Conservation (phyloP, 768 basidiomycete genomes). For the Mycena rosella region DNA sequence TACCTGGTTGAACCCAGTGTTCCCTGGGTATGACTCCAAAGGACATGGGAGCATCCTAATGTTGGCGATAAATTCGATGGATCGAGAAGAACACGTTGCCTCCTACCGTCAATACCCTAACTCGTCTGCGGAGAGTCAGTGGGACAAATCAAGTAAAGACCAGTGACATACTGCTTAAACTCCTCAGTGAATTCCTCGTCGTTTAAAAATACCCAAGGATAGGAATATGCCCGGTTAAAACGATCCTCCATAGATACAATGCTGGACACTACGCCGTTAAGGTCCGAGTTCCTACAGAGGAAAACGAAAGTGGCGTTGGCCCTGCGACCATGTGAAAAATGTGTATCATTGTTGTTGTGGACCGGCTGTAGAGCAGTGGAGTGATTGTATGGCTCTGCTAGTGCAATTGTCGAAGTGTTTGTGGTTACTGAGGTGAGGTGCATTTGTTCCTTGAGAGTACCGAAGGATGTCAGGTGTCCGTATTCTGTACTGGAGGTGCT, state of each 20-base stretch:
- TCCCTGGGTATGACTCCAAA: slow-evolving; percentile 81
- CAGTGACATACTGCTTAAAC: slow-evolving; percentile 68
- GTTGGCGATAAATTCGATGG: not conserved
- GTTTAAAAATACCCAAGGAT: slow-evolving; percentile 90
- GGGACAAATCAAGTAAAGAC: slow-evolving; percentile 3
- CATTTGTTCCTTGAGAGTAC: slow-evolving; percentile 51
- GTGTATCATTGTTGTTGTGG: slow-evolving; percentile 18
- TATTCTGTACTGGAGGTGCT: slow-evolving; percentile 65
- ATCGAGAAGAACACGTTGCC: not conserved
- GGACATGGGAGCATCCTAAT: slow-evolving; percentile 60
- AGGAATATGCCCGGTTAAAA: slow-evolving; percentile 82
- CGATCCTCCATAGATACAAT: slow-evolving; percentile 83
- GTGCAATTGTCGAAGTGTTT: slow-evolving; percentile 3
- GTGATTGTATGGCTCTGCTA: not conserved
- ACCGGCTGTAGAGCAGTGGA: slow-evolving; percentile 2
- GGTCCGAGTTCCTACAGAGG: slow-evolving; percentile 69
- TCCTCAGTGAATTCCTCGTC: slow-evolving; percentile 82
- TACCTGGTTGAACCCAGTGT: slow-evolving; percentile 66
- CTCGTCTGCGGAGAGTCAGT: slow-evolving; percentile 51
- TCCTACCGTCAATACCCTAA: slow-evolving; percentile 61
- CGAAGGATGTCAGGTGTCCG: slow-evolving; percentile 58
- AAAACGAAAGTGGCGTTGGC: slow-evolving; percentile 89
- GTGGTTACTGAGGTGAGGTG: slow-evolving; percentile 22
- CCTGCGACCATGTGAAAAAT: slow-evolving; percentile 41
- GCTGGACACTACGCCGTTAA: slow-evolving; percentile 65